These are phyloP conservation scores for Microbotryum lychnidis-dioicae DNA, from an alignment of 1,284 basidiomycete genomes.

Conservation along the genomic window DNA sequence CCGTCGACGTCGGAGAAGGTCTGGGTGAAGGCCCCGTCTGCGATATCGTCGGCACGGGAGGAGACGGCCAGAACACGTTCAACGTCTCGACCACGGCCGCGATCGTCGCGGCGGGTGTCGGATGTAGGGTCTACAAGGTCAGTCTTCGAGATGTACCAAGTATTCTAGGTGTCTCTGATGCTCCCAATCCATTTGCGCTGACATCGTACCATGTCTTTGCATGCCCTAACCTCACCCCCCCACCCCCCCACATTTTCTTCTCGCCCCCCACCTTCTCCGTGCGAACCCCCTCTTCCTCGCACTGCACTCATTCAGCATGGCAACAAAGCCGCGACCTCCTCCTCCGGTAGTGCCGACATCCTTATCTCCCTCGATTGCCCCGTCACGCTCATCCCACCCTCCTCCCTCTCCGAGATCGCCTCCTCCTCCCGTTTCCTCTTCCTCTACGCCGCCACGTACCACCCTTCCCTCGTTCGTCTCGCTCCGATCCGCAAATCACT, in stretches of 20 bases:
- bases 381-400: conserved; percentile 57
- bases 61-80: conserved; percentile 94
- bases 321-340: conserved; percentile 83
- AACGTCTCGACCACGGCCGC: conserved; percentile 95
- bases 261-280: background rate
- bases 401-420: conserved; percentile 51
- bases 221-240: background rate
- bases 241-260: background rate
- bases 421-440: conserved; percentile 69
- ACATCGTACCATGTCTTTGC: background rate
- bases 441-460: conserved; percentile 88
- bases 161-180: background rate
- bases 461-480: conserved; percentile 75
- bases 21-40: conserved; percentile 26
- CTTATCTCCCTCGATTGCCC: conserved; percentile 75
- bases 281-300: background rate
- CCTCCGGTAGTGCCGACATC: conserved; percentile 89
- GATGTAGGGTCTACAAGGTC: conserved; percentile 87
- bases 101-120: conserved; percentile 88
- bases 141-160: conserved; percentile 24
- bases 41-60: conserved; percentile 71
- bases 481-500: conserved; percentile 77
- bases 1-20: conserved; percentile 46
- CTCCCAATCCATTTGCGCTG: background rate
- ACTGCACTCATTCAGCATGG: conserved; percentile 59